These are phyloP conservation scores for Lanmaoa pseudosensibilis DNA, from an alignment of 768 basidiomycete species.

Conservation along the genomic window DNA sequence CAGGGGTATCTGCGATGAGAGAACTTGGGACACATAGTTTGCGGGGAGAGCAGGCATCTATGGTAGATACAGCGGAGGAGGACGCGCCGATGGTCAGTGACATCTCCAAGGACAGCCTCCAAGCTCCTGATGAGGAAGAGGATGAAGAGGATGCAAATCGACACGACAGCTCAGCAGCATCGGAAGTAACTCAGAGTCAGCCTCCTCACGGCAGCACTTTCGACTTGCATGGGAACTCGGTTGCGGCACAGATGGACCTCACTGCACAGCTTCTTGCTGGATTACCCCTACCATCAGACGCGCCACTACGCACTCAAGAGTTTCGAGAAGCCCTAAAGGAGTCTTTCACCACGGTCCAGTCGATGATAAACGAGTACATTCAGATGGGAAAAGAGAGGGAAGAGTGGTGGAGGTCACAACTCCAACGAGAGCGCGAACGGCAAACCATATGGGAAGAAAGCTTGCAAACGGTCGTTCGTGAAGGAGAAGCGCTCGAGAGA, in stretches of 20 bases:
- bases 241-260: slow-evolving; percentile 76
- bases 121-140: slow-evolving; percentile 30
- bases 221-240: slow-evolving; percentile 68
- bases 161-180: slow-evolving; percentile 48
- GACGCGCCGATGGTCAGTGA: not conserved
- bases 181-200: slow-evolving; percentile 37
- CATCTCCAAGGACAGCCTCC: slow-evolving; percentile 20
- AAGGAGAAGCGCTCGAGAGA: slow-evolving; percentile 80
- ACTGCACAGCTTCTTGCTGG: slow-evolving; percentile 62
- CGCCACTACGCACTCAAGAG: slow-evolving; percentile 29
- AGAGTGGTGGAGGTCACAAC: slow-evolving; percentile 67
- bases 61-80: slow-evolving; percentile 24
- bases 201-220: slow-evolving; percentile 63
- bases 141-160: slow-evolving; percentile 34
- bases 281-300: slow-evolving; percentile 35
- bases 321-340: slow-evolving; percentile 58
- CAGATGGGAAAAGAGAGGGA: slow-evolving; percentile 77
- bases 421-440: slow-evolving; percentile 62
- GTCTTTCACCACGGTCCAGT: slow-evolving; percentile 55
- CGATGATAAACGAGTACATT: slow-evolving; percentile 64
- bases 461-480: slow-evolving; percentile 77
- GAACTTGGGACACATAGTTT: slow-evolving; percentile 27
- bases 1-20: slow-evolving; percentile 22
- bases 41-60: slow-evolving; percentile 26
- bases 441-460: slow-evolving; percentile 88